phyloP scores from a whole-genome alignment of 2,329 filamentous ascomycete species.

The Neonectria sp. region DNA sequence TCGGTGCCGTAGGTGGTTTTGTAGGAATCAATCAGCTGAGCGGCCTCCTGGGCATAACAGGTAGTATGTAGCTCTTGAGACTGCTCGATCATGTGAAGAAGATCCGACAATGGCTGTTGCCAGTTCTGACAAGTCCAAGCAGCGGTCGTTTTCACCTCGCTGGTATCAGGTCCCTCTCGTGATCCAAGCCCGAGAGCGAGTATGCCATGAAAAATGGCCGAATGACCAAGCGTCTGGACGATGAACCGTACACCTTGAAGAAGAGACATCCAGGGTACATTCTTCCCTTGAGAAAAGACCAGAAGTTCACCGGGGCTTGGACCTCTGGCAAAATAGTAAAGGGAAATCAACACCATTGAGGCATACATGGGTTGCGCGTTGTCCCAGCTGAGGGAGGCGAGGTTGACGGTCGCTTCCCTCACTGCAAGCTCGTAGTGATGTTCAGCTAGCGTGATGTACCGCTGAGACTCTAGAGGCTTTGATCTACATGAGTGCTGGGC shows the following conservation, averaged over 20 bases:
- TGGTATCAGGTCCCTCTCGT: background rate
- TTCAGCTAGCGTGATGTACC: background rate
- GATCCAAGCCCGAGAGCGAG: background rate
- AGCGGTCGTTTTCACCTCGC: background rate
- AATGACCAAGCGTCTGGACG: slow-evolving; percentile 1
- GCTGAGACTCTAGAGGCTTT: slow-evolving; percentile 1
- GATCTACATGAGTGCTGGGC: background rate
- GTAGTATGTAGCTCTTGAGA: background rate
- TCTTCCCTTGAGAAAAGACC: slow-evolving; percentile 1
- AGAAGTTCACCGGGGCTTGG: slow-evolving; percentile 9
- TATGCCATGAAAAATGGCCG: slow-evolving; percentile 2
- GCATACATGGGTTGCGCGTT: slow-evolving; percentile 16
- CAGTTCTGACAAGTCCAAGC: background rate
- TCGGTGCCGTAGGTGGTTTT: background rate
- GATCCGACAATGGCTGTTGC: slow-evolving; percentile 5
- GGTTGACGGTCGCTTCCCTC: slow-evolving; percentile 1
- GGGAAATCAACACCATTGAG: slow-evolving; percentile 7
- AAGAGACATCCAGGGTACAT: background rate
- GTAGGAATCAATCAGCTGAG: background rate
- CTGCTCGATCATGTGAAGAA: slow-evolving; percentile 15
- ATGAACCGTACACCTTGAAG: slow-evolving; percentile 10
- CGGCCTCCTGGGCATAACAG: background rate
- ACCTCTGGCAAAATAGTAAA: slow-evolving; percentile 6
- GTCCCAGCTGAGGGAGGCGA: background rate
- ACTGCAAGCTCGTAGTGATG: slow-evolving; percentile 11